Conservation (phyloP, 768 basidiomycete genomes). For the Agaricus subrufescens region DNA sequence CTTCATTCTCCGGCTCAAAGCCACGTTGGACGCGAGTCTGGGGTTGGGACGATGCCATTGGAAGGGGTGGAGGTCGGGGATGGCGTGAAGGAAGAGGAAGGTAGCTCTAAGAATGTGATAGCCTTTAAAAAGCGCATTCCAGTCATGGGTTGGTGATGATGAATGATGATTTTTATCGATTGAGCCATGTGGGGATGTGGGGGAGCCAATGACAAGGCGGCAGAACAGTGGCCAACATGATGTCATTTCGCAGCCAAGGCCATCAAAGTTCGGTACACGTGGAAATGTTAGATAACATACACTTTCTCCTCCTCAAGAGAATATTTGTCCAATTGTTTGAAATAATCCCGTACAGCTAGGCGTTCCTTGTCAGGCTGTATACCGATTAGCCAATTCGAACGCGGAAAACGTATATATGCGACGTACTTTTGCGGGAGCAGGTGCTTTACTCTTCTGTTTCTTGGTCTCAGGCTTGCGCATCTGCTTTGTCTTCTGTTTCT, state of each 20-base stretch:
- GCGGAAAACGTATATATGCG: not conserved
- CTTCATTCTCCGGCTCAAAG: conserved; percentile 7
- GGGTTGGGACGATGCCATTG: not conserved
- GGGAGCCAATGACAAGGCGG: not conserved
- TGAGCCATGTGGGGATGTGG: conserved; percentile 4
- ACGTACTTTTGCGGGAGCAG: conserved; percentile 6
- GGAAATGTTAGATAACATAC: conserved; percentile 42
- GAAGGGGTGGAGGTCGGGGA: not conserved
- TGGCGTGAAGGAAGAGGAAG: not conserved
- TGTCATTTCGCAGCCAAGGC: conserved; percentile 4
- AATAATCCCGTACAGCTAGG: conserved; percentile 49
- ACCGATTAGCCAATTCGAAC: conserved; percentile 15
- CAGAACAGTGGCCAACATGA: conserved; percentile 3
- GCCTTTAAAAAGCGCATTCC: not conserved
- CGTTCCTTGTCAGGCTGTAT: conserved; percentile 37
- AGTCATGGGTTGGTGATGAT: not conserved
- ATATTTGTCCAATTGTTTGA: conserved; percentile 46
- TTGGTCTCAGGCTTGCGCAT: conserved; percentile 10
- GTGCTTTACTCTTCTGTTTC: conserved; percentile 11
- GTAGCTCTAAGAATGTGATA: not conserved
- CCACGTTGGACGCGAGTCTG: conserved; percentile 5
- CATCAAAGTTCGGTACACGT: not conserved
- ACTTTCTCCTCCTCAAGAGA: conserved; percentile 54
- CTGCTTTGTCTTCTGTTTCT: conserved; percentile 8
- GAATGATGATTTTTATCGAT: conserved; percentile 9